Base-by-base conservation (phyloP, 139 green algal genomes). In the Zygnema circumcarinatum region DNA sequence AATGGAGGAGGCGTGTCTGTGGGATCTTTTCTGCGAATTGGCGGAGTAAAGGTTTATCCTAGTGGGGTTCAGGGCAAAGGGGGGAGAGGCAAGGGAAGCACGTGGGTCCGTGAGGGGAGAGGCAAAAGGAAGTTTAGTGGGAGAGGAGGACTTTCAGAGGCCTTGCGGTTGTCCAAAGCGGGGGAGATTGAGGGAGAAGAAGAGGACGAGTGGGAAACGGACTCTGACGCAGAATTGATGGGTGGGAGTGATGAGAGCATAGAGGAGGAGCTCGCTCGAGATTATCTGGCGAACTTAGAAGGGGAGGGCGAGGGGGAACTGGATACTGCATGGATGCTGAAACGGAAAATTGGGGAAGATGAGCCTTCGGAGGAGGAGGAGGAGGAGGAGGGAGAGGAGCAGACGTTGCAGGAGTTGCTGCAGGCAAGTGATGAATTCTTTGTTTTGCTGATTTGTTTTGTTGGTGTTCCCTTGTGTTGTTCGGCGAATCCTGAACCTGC, bases 261-360 rank as follows among this genome's bases (percentile, higher is more conserved):
- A 16, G 69, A 78, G 7, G 69, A 78, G 7, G 69, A 78, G 69
- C 35, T 41, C 16, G 36, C 16, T 39, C 7, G 11, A 39, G 69
- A 78, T 16, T 78, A 78, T 41, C 16, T 78, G 69, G 69, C 69
- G 11, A 39, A 78, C 16, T n/a, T 41, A 78, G 69, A 41, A 20
- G 69, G 16, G 16, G 16, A 78, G 16, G 16, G 16, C 35, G 11
- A 25, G 3, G 35, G 69, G 35, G 69, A 78, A 78, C 16, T 78
- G 35, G 16, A 78, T 62, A 78, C 35, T 62, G 7, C 47, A 62
- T 62, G 47, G 47, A 62, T 62, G 47, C 16, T 62, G 16, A 62
- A 62, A 7, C 7, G 47, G 47, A 62, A 62, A 62, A 62, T 62
- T 7, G 47, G 16, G 7, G 47, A 62, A 62, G 16, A 25, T 16